phyloP scores from a whole-genome alignment of 2,329 filamentous ascomycete species.

The Colletotrichum gigasporum region DNA sequence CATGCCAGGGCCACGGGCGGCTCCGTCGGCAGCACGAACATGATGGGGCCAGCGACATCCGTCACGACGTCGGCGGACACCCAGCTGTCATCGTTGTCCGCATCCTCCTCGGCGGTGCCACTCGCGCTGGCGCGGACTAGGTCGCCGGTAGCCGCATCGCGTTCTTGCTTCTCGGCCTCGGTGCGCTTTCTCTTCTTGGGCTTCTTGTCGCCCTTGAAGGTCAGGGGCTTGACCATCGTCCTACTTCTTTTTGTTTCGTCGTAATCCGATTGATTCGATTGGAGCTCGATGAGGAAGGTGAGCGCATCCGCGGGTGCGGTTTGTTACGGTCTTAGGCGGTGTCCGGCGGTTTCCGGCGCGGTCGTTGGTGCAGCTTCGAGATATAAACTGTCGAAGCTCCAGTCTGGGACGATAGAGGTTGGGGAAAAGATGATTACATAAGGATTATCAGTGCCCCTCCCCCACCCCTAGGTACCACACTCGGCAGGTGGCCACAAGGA shows the following conservation, averaged over 20 bases:
- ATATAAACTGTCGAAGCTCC: slow-evolving; percentile 12
- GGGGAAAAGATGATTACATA: slow-evolving; percentile 17
- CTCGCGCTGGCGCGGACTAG: slow-evolving; percentile 38
- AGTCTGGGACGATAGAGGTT: neutral
- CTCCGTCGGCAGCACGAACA: slow-evolving; percentile 83
- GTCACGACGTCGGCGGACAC: slow-evolving; percentile 79
- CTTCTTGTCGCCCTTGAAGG: slow-evolving; percentile 98
- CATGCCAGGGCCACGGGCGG: slow-evolving; percentile 81
- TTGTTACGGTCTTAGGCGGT: slow-evolving; percentile 9
- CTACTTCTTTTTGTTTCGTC: neutral
- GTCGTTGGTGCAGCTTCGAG: neutral
- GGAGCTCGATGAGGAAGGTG: slow-evolving; percentile 15
- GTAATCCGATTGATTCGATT: neutral
- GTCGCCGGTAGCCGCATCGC: slow-evolving; percentile 36
- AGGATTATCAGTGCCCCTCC: slow-evolving; percentile 4
- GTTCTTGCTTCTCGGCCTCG: slow-evolving; percentile 53
- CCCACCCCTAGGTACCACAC: slow-evolving; percentile 14
- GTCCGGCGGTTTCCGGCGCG: slow-evolving; percentile 9
- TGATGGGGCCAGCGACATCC: slow-evolving; percentile 83
- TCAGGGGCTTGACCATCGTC: slow-evolving; percentile 85
- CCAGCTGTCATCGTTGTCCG: slow-evolving; percentile 84
- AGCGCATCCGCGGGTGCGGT: too few relatives aligned
- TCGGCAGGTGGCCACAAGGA: slow-evolving; percentile 5
- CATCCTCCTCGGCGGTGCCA: slow-evolving; percentile 41
- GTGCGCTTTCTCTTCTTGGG: slow-evolving; percentile 88